These are phyloP conservation scores for Remersonia thermophila DNA, from an alignment of 2,329 filamentous ascomycete species.

Conservation along the genomic window DNA sequence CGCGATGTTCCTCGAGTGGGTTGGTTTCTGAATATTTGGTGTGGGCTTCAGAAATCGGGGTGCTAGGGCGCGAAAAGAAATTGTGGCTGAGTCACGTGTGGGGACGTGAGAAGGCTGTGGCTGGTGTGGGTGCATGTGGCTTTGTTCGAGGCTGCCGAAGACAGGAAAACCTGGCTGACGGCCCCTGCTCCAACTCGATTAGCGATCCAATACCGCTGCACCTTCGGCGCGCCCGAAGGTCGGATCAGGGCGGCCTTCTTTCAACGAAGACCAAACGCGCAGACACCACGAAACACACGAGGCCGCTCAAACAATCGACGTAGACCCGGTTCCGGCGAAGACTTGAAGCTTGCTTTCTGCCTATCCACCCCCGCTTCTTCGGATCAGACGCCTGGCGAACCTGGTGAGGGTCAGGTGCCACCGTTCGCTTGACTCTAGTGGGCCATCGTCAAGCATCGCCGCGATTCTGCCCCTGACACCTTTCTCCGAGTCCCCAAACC, in stretches of 20 bases:
- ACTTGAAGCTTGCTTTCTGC: no score
- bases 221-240: conserved; percentile 1
- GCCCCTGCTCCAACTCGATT: conserved; percentile 8
- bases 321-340: no score
- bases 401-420: background rate
- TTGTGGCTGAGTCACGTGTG: conserved; percentile 18
- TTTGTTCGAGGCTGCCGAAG: background rate
- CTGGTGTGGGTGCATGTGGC: conserved; percentile 4
- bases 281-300: no score
- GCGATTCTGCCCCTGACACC: no score
- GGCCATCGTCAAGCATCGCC: background rate
- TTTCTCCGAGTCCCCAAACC: no score
- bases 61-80: conserved; percentile 13
- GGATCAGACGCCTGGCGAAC: background rate
- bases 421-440: no score
- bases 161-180: background rate
- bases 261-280: conserved; percentile 1
- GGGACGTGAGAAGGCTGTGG: no score
- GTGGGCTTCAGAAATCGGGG: conserved; percentile 18
- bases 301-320: no score
- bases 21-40: conserved; percentile 18
- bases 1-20: conserved; percentile 16
- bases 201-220: conserved; percentile 4
- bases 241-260: conserved; percentile 7
- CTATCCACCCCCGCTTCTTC: no score